Evolutionary conservation across 805 yeast species (phyloP).

Genomic region (Ogataea salicorniae): DNA sequence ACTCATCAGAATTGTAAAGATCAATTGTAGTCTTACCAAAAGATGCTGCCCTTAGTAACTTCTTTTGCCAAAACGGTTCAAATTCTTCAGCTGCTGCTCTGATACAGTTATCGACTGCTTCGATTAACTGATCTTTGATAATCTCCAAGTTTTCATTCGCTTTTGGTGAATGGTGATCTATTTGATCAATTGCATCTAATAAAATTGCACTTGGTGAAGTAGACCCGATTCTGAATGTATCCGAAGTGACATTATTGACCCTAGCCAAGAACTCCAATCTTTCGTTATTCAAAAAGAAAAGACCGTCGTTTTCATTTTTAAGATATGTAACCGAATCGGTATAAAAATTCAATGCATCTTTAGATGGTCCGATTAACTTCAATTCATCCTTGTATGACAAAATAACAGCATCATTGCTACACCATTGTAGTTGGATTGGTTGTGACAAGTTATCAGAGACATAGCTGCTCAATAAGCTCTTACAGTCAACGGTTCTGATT

Average conservation of each 20-base stretch:
- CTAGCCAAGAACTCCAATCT: constrained; percentile 58
- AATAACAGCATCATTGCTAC: constrained; percentile 78
- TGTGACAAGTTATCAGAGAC: constrained; percentile 29
- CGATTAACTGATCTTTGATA: constrained; percentile 41
- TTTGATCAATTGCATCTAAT: constrained; percentile 67
- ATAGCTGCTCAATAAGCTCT: constrained; percentile 39
- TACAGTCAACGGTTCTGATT: constrained; percentile 45
- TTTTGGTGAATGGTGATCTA: constrained; percentile 65
- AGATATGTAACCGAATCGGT: constrained; percentile 39
- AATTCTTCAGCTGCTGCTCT: constrained; percentile 75
- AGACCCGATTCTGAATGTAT: constrained; percentile 78
- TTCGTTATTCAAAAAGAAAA: constrained; percentile 55
- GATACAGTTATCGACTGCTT: constrained; percentile 69
- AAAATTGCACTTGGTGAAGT: constrained; percentile 77
- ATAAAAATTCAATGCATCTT: constrained; percentile 50
- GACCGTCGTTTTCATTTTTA: constrained; percentile 60
- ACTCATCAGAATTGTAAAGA: constrained; percentile 52
- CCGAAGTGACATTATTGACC: constrained; percentile 52
- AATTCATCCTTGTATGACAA: constrained; percentile 56
- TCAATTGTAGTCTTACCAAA: constrained; percentile 73
- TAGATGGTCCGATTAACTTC: constrained; percentile 66
- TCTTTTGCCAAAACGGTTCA: constrained; percentile 75
- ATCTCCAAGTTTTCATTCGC: constrained; percentile 71
- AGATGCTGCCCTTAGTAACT: constrained; percentile 70
- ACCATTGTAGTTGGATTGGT: constrained; percentile 64